Evolutionary conservation across 345 rosid genomes (phyloP).

Genomic region (Noccaea caerulescens): DNA sequence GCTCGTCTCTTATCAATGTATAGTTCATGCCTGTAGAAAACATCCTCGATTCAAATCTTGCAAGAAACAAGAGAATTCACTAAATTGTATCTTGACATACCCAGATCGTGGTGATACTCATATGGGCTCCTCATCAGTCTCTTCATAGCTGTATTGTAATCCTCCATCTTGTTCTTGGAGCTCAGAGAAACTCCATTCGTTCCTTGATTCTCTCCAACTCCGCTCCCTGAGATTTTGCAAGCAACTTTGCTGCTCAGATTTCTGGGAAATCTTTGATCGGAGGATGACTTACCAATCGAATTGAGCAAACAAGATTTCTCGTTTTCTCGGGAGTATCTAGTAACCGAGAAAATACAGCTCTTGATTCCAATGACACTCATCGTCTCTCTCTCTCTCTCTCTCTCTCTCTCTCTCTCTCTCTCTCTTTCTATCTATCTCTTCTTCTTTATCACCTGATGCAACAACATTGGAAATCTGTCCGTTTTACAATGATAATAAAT

Average conservation of each 20-base stretch:
- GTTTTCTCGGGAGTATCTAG: slow-evolving; percentile 35
- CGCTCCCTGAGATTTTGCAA: slow-evolving; percentile 54
- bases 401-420: slow-evolving; percentile 6
- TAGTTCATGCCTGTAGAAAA: slow-evolving; percentile 82
- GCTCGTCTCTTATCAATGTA: slow-evolving; percentile 66
- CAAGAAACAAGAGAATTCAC: not conserved
- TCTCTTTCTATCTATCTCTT: slow-evolving; percentile 6
- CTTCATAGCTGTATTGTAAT: slow-evolving; percentile 84
- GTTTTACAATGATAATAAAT: not conserved
- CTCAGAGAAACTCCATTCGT: slow-evolving; percentile 42
- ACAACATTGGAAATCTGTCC: slow-evolving; percentile 36
- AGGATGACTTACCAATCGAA: slow-evolving; percentile 21
- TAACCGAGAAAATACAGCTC: slow-evolving; percentile 41
- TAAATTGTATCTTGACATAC: slow-evolving; percentile 40
- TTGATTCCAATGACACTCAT: slow-evolving; percentile 48
- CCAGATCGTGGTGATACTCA: slow-evolving; percentile 94
- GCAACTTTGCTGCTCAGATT: slow-evolving; percentile 39
- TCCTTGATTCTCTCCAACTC: slow-evolving; percentile 45
- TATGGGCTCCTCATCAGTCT: slow-evolving; percentile 88
- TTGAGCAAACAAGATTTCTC: slow-evolving; percentile 16
- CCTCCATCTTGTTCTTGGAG: slow-evolving; percentile 61
- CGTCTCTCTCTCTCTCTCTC: slow-evolving; percentile 6
- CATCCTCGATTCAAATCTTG: no score
- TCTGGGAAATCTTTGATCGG: slow-evolving; percentile 36
- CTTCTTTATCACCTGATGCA: slow-evolving; percentile 25